Conservation (phyloP, 169 alveolate species). For the Cryptosporidium andersoni region DNA sequence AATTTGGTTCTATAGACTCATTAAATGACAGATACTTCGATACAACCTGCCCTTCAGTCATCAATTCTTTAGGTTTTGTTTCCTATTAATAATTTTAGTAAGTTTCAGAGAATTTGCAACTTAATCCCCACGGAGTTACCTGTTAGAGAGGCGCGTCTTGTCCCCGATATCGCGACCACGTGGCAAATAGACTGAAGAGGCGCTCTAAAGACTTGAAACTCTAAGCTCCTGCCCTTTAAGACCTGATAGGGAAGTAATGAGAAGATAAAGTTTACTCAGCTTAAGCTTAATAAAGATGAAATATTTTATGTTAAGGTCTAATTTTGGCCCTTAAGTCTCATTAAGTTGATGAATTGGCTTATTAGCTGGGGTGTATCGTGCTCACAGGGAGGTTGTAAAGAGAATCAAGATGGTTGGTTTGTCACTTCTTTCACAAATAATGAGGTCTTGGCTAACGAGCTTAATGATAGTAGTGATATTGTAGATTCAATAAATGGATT, state of each 20-base stretch:
- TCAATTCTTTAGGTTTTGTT: not conserved
- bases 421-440: conserved; percentile 13
- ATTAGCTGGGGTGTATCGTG: conserved; percentile 67
- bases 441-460: conserved; percentile 2
- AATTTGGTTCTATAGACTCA: conserved; percentile 44
- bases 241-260: no score
- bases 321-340: no score
- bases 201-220: not conserved
- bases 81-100: not conserved
- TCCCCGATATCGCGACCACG: not conserved
- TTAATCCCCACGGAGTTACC: conserved; percentile 38
- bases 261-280: no score
- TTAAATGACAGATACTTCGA: conserved; percentile 41
- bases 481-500: no score
- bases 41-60: conserved; percentile 24
- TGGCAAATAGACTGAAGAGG: conserved; percentile 1
- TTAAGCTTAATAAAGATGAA: no score
- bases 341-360: conserved; percentile 31
- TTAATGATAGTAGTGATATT: not conserved
- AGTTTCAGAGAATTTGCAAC: not conserved
- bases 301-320: no score
- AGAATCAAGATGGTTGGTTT: conserved; percentile 61
- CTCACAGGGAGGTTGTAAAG: conserved; percentile 64
- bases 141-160: conserved; percentile 15
- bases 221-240: no score